Conservation (phyloP, 208 protist species). For the Trichomonas tenax region DNA sequence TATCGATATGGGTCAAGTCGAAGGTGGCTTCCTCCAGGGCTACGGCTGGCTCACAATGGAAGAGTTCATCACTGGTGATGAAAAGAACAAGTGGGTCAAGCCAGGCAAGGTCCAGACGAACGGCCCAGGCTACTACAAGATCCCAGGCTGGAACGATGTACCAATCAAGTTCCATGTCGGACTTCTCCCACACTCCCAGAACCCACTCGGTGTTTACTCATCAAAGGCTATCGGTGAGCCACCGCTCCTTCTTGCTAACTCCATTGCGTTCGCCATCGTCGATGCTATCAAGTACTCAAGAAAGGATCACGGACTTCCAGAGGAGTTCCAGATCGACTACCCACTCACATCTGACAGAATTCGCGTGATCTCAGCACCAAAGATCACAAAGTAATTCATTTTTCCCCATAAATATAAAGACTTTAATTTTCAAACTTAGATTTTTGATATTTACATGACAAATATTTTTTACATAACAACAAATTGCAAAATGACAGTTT, state of each 20-base stretch:
- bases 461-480: too few relatives aligned
- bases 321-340: background rate
- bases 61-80: conserved; percentile 14
- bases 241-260: background rate
- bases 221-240: conserved; percentile 24
- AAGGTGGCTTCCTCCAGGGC: conserved; percentile 22
- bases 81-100: background rate
- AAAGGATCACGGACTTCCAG: background rate
- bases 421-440: too few relatives aligned
- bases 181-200: conserved; percentile 47
- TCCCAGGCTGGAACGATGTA: conserved; percentile 53
- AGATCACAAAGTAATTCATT: background rate
- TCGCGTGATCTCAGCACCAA: background rate
- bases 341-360: background rate
- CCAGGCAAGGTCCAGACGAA: conserved; percentile 31
- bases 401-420: too few relatives aligned
- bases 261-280: background rate
- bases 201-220: conserved; percentile 29
- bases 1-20: conserved; percentile 45
- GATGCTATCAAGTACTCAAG: background rate
- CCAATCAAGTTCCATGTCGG: conserved; percentile 54
- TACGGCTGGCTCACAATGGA: conserved; percentile 19
- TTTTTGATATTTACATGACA: too few relatives aligned
- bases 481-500: too few relatives aligned
- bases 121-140: conserved; percentile 48